Base-by-base conservation (phyloP, 2,329 filamentous ascomycete genomes). In the Paramyrothecium sp. region DNA sequence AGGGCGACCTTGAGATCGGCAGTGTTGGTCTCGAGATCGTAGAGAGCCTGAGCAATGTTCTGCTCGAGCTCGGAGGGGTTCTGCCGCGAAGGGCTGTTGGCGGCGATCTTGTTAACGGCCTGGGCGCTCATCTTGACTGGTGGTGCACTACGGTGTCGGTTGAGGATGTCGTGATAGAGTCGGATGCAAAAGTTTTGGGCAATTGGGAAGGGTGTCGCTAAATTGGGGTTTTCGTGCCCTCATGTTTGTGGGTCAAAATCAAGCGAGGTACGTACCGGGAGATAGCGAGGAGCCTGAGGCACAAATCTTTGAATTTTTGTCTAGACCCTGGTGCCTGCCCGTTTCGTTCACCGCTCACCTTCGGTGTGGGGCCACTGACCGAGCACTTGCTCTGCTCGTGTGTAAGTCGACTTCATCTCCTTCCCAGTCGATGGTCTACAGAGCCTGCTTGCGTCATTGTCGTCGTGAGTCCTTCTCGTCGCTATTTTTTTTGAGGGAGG, bases 11-110 rank as follows among this genome's bases (percentile, higher is more conserved):
- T 96, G 83, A 99, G 91, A 83, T 99, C 95, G 79, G 92, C 85
- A 76, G 95, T 97, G 89, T 97, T 97, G 85, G 89, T 93, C 92
- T 99, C 95, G 82, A 99, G 91, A 77, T 99, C 95, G 86, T 90
- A 96, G 68, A 99, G 91, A 83, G 95, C 95, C 82, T 89, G 90
- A 78, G 95, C 95, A 79, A 99, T 96, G 86, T 84, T 91, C 81
- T 86, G 89, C 91, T 99, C 95, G 72, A 98, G 89, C 89, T 99
- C 95, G 70, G 92, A 96, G 71, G 95, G 95, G 83, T 89, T 96
- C 80, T 90, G 87, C 86, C 92, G 88, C 82, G 94, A 97, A 71
- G 94, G 90, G 89, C 91, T 96, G 89, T 95, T 97, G 78, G 88
- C 80, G 78, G 93, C 92, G 81, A 98, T 98, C 92, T 98, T 98